Evolutionary conservation across 2,329 filamentous ascomycete genomes (phyloP), one percentile per base, ranked within the genome.

Genomic region (Raffaelea ambrosiae): DNA sequence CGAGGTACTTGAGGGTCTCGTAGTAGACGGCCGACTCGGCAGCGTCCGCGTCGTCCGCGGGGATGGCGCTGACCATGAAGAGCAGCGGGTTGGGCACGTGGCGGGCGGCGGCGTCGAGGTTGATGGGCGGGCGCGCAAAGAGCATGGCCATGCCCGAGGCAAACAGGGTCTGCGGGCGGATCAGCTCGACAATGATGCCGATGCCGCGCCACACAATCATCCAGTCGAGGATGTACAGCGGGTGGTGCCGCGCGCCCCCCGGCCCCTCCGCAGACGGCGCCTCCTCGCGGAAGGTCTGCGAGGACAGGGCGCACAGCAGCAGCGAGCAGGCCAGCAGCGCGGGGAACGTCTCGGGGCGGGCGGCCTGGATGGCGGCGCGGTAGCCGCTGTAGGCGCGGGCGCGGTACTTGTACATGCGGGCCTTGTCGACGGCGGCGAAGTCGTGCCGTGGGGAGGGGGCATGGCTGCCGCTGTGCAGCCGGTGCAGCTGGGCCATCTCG

Each of bases 181-280:
- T 63, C 13, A 72, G 51, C 0, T 70, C 60, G 36, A 77, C 61
- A 26, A 79, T 72, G 16, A 73, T 58, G 26, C 72, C 66, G 22
- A 73, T 77, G 10, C 76, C 76, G 10, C 68, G 64, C 74, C 75
- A 80, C 13, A 79, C 64, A 3, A 69, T 55, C 61, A 79, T 73
- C 75, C 76, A 80, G 56, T 78, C 70, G 40, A 78, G 58, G 26
- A 79, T 68, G 54, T 71, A 76, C 2, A 79, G 64, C 2, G 67
- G 65, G 40, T 63, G 14, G 35, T n/a, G n/a, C n/a, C n/a, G n/a
- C n/a, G n/a, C n/a, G n/a, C n/a, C n/a, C n/a, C n/a, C n/a, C n/a
- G n/a, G n/a, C n/a, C n/a, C n/a, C n/a, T n/a, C n/a, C n/a, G n/a
- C n/a, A n/a, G n/a, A n/a, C n/a, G n/a, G n/a, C n/a, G n/a, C n/a